phyloP scores from a whole-genome alignment of 1,284 basidiomycete species.

The Hortiboletus rubellus region DNA sequence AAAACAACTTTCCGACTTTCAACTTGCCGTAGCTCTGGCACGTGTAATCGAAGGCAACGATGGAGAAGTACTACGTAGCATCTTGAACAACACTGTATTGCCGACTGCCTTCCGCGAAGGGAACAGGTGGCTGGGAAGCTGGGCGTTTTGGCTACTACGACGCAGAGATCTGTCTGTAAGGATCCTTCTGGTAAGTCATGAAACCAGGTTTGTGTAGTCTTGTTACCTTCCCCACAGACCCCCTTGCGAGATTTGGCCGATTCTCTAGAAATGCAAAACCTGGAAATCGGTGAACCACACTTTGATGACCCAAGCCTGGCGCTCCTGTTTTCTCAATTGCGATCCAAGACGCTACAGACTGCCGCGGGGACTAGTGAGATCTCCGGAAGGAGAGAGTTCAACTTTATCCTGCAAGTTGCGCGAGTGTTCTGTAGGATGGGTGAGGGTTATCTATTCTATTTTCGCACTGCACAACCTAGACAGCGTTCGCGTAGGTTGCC shows the following conservation, averaged over 20 bases:
- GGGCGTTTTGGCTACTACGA: conserved; percentile 92
- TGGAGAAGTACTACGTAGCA: conserved; percentile 72
- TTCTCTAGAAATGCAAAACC: conserved; percentile 52
- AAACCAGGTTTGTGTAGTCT: not conserved
- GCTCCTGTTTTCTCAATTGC: conserved; percentile 86
- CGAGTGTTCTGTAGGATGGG: conserved; percentile 93
- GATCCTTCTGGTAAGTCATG: conserved; percentile 67
- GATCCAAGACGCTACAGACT: conserved; percentile 86
- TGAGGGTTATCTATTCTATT: conserved; percentile 38
- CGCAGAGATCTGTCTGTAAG: conserved; percentile 84
- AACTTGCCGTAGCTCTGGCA: conserved; percentile 86
- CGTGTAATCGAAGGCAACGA: conserved; percentile 82
- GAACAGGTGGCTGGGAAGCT: conserved; percentile 94
- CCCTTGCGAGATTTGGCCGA: conserved; percentile 72
- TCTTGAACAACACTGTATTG: conserved; percentile 75
- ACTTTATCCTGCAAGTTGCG: conserved; percentile 91
- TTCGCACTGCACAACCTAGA: not conserved
- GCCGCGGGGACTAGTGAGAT: conserved; percentile 91
- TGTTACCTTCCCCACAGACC: conserved; percentile 48
- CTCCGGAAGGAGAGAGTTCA: conserved; percentile 83
- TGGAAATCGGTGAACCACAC: conserved; percentile 78
- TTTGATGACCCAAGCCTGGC: conserved; percentile 92
- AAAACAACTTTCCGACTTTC: conserved; percentile 85
- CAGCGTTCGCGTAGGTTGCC: conserved; percentile 68
- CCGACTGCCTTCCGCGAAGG: conserved; percentile 84